These are phyloP conservation scores for Piloderma croceum DNA, from an alignment of 768 basidiomycete species.

Conservation along the genomic window DNA sequence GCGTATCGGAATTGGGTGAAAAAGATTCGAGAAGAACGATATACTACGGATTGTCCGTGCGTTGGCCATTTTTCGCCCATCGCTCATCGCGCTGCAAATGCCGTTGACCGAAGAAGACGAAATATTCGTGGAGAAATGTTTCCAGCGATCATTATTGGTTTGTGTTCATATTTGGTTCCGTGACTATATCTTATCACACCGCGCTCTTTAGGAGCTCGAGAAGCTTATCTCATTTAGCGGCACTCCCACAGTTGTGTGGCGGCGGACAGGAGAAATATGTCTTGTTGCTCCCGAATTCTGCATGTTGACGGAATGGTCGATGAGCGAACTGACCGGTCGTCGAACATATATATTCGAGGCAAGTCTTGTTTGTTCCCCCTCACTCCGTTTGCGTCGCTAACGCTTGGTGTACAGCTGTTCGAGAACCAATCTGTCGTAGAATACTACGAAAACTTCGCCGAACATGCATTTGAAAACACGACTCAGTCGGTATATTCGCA, in stretches of 20 bases:
- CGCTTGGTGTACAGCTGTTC: conserved; percentile 55
- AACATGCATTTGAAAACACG: conserved; percentile 96
- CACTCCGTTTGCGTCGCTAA: neutral
- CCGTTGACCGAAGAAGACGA: conserved; percentile 94
- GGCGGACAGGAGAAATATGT: conserved; percentile 96
- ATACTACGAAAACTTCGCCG: conserved; percentile 95
- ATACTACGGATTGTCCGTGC: conserved; percentile 92
- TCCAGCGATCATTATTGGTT: conserved; percentile 88
- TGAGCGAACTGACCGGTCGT: conserved; percentile 67
- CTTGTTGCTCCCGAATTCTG: conserved; percentile 96
- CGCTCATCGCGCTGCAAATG: conserved; percentile 96
- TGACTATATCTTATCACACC: conserved; percentile 5
- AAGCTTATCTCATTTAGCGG: conserved; percentile 96
- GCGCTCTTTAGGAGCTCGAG: conserved; percentile 71
- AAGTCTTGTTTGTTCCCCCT: conserved; percentile 16
- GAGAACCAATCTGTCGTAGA: conserved; percentile 94
- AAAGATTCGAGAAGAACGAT: conserved; percentile 93
- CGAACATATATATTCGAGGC: conserved; percentile 68
- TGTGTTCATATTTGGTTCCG: conserved; percentile 22
- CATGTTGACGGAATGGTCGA: conserved; percentile 86
- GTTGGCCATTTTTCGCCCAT: conserved; percentile 92
- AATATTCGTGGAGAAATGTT: conserved; percentile 91
- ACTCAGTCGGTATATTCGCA: conserved; percentile 93
- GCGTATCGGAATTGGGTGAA: conserved; percentile 8
- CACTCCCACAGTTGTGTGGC: conserved; percentile 96